These are phyloP conservation scores for Biscutella laevigata DNA, from an alignment of 441 rosid genomes.

Conservation along the genomic window DNA sequence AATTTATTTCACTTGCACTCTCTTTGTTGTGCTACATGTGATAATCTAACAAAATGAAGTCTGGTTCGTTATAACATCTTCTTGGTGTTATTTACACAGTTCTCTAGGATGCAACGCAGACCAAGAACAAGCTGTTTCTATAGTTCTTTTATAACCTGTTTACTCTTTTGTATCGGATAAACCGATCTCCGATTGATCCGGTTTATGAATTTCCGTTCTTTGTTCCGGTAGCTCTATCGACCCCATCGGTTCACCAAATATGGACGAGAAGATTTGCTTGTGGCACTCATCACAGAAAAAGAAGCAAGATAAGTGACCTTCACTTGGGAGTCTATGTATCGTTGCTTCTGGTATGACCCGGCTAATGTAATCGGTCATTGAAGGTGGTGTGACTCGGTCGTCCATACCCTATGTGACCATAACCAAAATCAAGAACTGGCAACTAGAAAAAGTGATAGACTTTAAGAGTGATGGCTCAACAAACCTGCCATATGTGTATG, in stretches of 20 bases:
- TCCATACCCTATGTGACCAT: slow-evolving; percentile 60
- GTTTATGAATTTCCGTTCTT: slow-evolving; percentile 9
- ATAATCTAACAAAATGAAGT: slow-evolving; percentile 13
- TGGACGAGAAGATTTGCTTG: slow-evolving; percentile 50
- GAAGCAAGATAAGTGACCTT: slow-evolving; percentile 85
- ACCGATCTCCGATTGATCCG: not conserved
- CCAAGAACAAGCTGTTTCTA: slow-evolving; percentile 18
- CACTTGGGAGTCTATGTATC: slow-evolving; percentile 60
- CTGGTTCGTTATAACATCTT: not conserved
- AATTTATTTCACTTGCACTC: slow-evolving; percentile 16
- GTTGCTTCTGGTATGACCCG: slow-evolving; percentile 63
- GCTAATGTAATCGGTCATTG: slow-evolving; percentile 55
- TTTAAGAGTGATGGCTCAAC: slow-evolving; percentile 7
- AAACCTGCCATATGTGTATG: slow-evolving; percentile 73
- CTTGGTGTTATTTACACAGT: slow-evolving; percentile 24
- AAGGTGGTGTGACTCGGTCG: slow-evolving; percentile 60
- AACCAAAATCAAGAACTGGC: slow-evolving; percentile 3
- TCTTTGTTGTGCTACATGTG: slow-evolving; percentile 10
- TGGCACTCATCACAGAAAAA: slow-evolving; percentile 81
- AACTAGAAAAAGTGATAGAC: not conserved
- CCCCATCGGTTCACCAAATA: slow-evolving; percentile 64
- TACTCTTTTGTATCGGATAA: slow-evolving; percentile 5
- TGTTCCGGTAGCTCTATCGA: slow-evolving; percentile 31
- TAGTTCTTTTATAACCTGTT: slow-evolving; percentile 7
- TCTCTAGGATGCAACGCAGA: slow-evolving; percentile 6